Evolutionary conservation across 495 filamentous ascomycete species (phyloP).

Genomic region (Chlorociboria aeruginascens): DNA sequence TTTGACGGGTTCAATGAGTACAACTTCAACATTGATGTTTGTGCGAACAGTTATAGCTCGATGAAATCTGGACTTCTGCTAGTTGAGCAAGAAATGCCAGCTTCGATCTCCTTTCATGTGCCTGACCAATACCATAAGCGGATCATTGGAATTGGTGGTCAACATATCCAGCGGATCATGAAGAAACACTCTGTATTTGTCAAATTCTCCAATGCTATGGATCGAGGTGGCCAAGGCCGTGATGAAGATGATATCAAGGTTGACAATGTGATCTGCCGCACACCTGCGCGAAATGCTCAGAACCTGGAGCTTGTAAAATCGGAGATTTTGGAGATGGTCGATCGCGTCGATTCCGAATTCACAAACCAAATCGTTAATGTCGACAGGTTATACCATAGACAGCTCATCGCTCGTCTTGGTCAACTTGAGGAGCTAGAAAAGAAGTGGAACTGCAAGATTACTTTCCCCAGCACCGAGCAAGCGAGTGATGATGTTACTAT

Average conservation of each 20-base stretch:
- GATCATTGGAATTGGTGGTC: conserved; percentile 95
- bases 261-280: conserved; percentile 97
- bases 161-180: conserved; percentile 99
- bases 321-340: conserved; percentile 99
- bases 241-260: conserved; percentile 97
- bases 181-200: conserved; percentile 99
- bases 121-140: conserved; percentile 99
- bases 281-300: conserved; percentile 91
- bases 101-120: conserved; percentile 97
- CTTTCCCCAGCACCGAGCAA: conserved; percentile 92
- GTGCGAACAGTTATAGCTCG: conserved; percentile 79
- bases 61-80: conserved; percentile 83
- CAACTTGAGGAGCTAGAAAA: conserved; percentile 93
- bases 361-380: conserved; percentile 85
- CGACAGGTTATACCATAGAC: conserved; percentile 89
- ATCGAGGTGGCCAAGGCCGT: conserved; percentile 83
- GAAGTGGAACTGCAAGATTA: conserved; percentile 97
- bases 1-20: conserved; percentile 99
- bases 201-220: conserved; percentile 99
- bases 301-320: conserved; percentile 94
- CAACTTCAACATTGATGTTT: conserved; percentile 98
- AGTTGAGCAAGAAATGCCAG: conserved; percentile 98
- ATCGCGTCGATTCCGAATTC: conserved; percentile 95
- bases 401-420: conserved; percentile 72
- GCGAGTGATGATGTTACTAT: conserved; percentile 94